Evolutionary conservation across 2,329 filamentous ascomycete species (phyloP).

Genomic region (Daldinia sp.): DNA sequence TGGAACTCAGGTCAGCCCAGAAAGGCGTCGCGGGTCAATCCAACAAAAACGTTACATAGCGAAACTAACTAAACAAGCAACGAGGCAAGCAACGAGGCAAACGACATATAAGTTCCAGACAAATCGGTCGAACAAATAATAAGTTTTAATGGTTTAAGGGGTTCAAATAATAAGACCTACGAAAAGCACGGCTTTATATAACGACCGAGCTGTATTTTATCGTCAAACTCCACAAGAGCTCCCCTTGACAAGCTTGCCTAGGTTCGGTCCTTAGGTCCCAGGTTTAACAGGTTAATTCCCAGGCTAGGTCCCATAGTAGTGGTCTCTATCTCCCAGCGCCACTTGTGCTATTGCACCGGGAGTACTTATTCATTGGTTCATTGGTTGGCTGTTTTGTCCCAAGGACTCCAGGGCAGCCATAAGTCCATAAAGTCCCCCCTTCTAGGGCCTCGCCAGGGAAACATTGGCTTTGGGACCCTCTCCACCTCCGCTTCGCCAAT

Average conservation of each 20-base stretch:
- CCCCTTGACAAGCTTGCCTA: slow-evolving; percentile 9
- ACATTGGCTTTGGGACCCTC: slow-evolving; percentile 34
- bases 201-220: slow-evolving; percentile 6
- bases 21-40: slow-evolving; percentile 16
- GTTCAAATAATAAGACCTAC: neutral
- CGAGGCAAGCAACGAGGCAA: too few relatives aligned
- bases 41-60: slow-evolving; percentile 22
- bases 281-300: neutral
- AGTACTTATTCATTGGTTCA: slow-evolving; percentile 30
- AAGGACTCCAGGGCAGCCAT: slow-evolving; percentile 2
- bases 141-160: neutral
- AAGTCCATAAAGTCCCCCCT: neutral
- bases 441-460: slow-evolving; percentile 22
- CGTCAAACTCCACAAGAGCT: slow-evolving; percentile 30
- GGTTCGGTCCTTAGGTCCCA: slow-evolving; percentile 3
- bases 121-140: neutral
- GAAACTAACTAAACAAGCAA: neutral
- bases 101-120: neutral
- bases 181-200: slow-evolving; percentile 4
- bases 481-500: slow-evolving; percentile 42
- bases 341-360: slow-evolving; percentile 19
- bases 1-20: slow-evolving; percentile 30
- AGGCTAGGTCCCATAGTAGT: slow-evolving; percentile 13
- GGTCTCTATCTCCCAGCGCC: slow-evolving; percentile 22
- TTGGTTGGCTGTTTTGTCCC: slow-evolving; percentile 35